Evolutionary conservation across 352 stramenopile genomes (phyloP).

Genomic region (Phytopythium delawarense): DNA sequence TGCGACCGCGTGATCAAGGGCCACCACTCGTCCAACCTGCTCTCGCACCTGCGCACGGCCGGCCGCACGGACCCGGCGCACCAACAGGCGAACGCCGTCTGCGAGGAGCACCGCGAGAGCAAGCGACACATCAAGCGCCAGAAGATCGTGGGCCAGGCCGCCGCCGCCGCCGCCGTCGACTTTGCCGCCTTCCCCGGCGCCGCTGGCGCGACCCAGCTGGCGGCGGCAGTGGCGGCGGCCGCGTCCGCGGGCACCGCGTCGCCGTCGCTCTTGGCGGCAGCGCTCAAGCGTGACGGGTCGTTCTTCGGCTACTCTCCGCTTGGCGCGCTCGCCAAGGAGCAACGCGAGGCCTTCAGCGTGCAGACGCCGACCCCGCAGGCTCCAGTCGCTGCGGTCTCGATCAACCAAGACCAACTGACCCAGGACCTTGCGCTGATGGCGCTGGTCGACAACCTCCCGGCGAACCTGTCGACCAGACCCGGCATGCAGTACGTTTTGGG

Average conservation of each 20-base stretch:
- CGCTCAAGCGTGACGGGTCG: slow-evolving; percentile 22
- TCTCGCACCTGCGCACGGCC: slow-evolving; percentile 73
- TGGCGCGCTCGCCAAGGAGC: slow-evolving; percentile 35
- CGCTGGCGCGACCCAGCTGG: slow-evolving; percentile 25
- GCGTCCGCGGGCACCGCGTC: slow-evolving; percentile 20
- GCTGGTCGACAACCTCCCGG: slow-evolving; percentile 66
- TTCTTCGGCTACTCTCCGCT: slow-evolving; percentile 19
- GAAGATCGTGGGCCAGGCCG: slow-evolving; percentile 47
- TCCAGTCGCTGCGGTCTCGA: slow-evolving; percentile 9
- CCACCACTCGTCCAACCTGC: slow-evolving; percentile 79
- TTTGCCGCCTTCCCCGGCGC: slow-evolving; percentile 16
- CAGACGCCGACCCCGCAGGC: neutral
- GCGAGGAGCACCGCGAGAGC: slow-evolving; percentile 75
- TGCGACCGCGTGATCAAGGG: slow-evolving; percentile 83
- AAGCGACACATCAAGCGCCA: slow-evolving; percentile 78
- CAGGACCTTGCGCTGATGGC: slow-evolving; percentile 74
- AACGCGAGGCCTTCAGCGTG: slow-evolving; percentile 27
- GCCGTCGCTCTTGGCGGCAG: slow-evolving; percentile 17
- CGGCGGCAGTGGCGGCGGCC: slow-evolving; percentile 35
- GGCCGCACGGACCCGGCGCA: slow-evolving; percentile 64
- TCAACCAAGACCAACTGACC: slow-evolving; percentile 58
- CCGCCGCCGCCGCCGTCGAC: slow-evolving; percentile 20
- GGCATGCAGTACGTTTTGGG: slow-evolving; percentile 70
- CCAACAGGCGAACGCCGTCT: slow-evolving; percentile 69
- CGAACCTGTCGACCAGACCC: slow-evolving; percentile 49